Evolutionary conservation across 164 flowering plant genomes (phyloP), one percentile per base, ranked within the genome.

Genomic region (Magnolia sinica): DNA sequence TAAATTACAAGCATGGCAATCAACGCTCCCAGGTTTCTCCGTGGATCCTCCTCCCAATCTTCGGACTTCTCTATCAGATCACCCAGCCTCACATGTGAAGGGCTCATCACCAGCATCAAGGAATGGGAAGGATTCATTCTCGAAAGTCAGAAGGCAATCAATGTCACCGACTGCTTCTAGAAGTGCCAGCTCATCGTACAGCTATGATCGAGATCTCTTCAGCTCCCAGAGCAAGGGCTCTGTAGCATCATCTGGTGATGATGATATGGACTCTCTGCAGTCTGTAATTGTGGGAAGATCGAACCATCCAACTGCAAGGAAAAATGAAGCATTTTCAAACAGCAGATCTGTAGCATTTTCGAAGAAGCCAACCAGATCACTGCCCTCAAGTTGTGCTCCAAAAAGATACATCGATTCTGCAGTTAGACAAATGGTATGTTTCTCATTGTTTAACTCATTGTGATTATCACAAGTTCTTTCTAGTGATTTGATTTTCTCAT

Each of bases 71-170:
- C 73, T 91, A 72, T 88, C 91, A 64, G 98, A 94, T 86, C 87
- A 98, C 10, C 94, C 98, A 10, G 90, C 93, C 70, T 89, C 97
- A 45, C 88, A 88, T 79, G 93, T 91, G 50, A 86, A 98, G 82
- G 99, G 99, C 11, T 90, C 91, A 45, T 96, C 99, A 51, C 97
- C 99, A 14, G 99, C 97, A 79, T 92, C 98, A 51, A 85, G 95
- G 79, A 89, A 86, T 80, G 89, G 98, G 37, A 87, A 81, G 80
- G 91, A 87, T 52, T 75, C 84, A 71, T 68, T 84, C 66, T 77
- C 86, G 6, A 90, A 79, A 76, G 70, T 70, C 61, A 74, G 89
- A 52, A 87, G 97, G 79, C 93, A 90, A 78, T 96, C 97, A 58
- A 87, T 87, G 90, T 96, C 99, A 71, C 99, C 98, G 64, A 90